These are phyloP conservation scores for Ocimum tenuiflorum DNA, from an alignment of 257 asterid genomes.

Conservation along the genomic window DNA sequence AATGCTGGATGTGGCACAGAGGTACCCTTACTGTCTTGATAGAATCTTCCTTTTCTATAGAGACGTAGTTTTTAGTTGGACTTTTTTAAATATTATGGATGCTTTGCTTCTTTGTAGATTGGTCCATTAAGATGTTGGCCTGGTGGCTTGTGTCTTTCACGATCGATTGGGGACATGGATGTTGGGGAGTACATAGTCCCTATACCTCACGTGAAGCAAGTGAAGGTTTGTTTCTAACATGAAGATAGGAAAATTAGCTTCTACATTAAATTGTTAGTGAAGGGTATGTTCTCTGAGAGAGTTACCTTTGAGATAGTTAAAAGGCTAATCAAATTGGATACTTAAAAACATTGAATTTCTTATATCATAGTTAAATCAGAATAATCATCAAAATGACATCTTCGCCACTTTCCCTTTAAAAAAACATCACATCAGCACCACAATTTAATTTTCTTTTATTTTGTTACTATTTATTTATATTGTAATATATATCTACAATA, in stretches of 20 bases:
- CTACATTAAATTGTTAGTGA: not conserved
- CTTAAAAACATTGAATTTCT: not conserved
- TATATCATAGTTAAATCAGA: not conserved
- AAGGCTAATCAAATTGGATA: not conserved
- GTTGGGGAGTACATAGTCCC: slow-evolving; percentile 98
- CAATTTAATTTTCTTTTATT: too few species aligned
- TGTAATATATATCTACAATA: too few species aligned
- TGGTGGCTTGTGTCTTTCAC: slow-evolving; percentile 93
- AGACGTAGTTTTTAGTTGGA: not conserved
- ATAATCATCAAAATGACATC: too few species aligned
- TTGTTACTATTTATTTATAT: too few species aligned
- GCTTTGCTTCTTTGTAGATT: slow-evolving; percentile 40
- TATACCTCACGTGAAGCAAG: slow-evolving; percentile 94
- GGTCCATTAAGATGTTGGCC: slow-evolving; percentile 99
- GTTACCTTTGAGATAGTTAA: not conserved
- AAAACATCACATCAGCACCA: too few species aligned
- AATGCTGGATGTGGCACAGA: slow-evolving; percentile 98
- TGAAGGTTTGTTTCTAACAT: slow-evolving; percentile 55
- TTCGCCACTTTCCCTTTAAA: too few species aligned
- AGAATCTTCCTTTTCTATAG: not conserved
- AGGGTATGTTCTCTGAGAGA: not conserved
- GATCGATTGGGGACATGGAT: slow-evolving; percentile 98
- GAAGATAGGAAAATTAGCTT: not conserved
- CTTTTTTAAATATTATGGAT: slow-evolving; percentile 12
- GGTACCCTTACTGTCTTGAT: slow-evolving; percentile 38